Base-by-base conservation (phyloP, 2,329 filamentous ascomycete species). In the Arthrobotrys musiformis region DNA sequence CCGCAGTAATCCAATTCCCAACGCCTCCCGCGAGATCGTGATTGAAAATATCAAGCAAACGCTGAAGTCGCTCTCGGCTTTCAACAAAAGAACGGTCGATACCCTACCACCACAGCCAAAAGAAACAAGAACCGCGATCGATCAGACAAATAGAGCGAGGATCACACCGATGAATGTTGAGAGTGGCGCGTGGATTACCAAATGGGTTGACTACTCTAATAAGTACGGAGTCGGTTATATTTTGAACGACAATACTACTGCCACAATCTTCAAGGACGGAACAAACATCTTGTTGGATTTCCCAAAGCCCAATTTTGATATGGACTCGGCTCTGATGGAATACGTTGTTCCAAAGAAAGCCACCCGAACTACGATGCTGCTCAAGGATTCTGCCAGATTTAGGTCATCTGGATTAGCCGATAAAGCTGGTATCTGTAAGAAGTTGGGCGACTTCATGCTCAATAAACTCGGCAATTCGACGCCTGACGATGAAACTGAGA, bases 151-250 rank as follows among this genome's bases (percentile, higher is more conserved):
- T 22, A 78, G 69, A 46, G 44, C 68, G n/a, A 73, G 68, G 56
- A 50, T 48, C 24, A 73, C 67, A 28, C 69, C 79, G 63, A 54
- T 50, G 80, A 64, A 80, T 17, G 72, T 63, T 33, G 79, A 80
- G 28, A 66, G 52, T 33, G 78, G 73, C 13, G 70, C 79, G n/a
- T 81, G 81, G 67, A 79, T 81, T 63, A 81, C 80, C 9, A 93
- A 94, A 82, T 95, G 92, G 92, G 92, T 95, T 5, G 92, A 95
- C 82, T 95, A 95, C 83, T 93, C 92, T 74, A 93, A 93, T 83
- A 93, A 93, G 82, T 93, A 93, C 82, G 92, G 92, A 11, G 87
- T 95, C 15, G 92, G 92, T 37, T 95, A 94, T 81, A 93, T 94
- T 72, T 85, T 95, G 66, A 92, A 92, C 78, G 91, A 94, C 79